These are phyloP conservation scores for Colletotrichum cordylinicola DNA, from an alignment of 2,329 filamentous ascomycete genomes.

Conservation along the genomic window DNA sequence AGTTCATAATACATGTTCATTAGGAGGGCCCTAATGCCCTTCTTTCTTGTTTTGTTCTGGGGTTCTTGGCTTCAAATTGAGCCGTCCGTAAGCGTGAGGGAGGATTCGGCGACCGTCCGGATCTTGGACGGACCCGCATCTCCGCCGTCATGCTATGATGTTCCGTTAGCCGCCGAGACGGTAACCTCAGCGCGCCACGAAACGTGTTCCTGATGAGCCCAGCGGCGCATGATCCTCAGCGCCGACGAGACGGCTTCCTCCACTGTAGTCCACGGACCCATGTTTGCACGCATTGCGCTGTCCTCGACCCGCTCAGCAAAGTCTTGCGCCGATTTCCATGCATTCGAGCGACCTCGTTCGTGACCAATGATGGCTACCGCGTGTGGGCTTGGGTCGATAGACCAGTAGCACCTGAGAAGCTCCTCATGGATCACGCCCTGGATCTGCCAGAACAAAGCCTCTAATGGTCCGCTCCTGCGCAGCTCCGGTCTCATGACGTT, in stretches of 20 bases:
- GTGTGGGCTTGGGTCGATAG: slow-evolving; percentile 29
- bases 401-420: slow-evolving; percentile 42
- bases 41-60: background rate
- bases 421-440: slow-evolving; percentile 52
- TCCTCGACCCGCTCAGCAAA: slow-evolving; percentile 33
- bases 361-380: slow-evolving; percentile 26
- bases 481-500: slow-evolving; percentile 45
- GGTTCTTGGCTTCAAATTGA: background rate
- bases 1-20: slow-evolving; percentile 17
- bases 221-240: slow-evolving; percentile 46
- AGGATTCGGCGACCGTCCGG: background rate
- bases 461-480: slow-evolving; percentile 37
- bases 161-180: slow-evolving; percentile 12
- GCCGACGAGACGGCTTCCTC: slow-evolving; percentile 47
- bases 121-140: background rate
- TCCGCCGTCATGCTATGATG: background rate
- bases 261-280: slow-evolving; percentile 50
- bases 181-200: slow-evolving; percentile 48
- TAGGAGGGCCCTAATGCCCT: slow-evolving; percentile 3
- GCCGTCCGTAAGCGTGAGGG: background rate
- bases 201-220: slow-evolving; percentile 50
- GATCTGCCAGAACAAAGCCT: slow-evolving; percentile 48
- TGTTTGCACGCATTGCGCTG: slow-evolving; percentile 26
- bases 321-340: slow-evolving; percentile 37
- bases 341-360: slow-evolving; percentile 30